Conservation (phyloP, 2,329 filamentous ascomycete species). For the Pyrenochaeta sp. region DNA sequence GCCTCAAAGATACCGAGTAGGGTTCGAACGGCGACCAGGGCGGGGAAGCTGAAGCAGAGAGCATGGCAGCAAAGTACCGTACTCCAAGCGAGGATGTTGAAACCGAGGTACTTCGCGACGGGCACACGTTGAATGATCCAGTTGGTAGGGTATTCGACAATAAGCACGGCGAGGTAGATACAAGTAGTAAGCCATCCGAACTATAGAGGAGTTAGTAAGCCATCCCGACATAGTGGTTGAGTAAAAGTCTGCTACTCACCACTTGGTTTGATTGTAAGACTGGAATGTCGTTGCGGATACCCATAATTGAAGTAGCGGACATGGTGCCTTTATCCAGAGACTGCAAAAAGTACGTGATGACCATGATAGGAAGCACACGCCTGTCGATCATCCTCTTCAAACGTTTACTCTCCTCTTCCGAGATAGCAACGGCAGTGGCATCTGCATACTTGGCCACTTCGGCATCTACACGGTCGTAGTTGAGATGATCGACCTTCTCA, state of each 20-base stretch:
- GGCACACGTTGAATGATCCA: slow-evolving; percentile 70
- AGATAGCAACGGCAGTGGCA: slow-evolving; percentile 63
- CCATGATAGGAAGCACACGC: slow-evolving; percentile 74
- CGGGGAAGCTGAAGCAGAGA: slow-evolving; percentile 66
- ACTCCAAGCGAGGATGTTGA: slow-evolving; percentile 73
- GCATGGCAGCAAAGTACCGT: slow-evolving; percentile 67
- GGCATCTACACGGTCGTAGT: slow-evolving; percentile 70
- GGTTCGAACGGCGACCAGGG: slow-evolving; percentile 68
- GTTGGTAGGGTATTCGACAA: slow-evolving; percentile 78
- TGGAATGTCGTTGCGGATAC: slow-evolving; percentile 56
- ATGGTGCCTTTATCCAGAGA: slow-evolving; percentile 74
- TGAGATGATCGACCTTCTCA: slow-evolving; percentile 61
- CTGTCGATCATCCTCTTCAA: slow-evolving; percentile 72
- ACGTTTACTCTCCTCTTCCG: slow-evolving; percentile 66
- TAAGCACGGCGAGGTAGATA: slow-evolving; percentile 75
- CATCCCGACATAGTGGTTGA: neutral
- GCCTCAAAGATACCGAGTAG: slow-evolving; percentile 77
- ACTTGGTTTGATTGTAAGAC: slow-evolving; percentile 36
- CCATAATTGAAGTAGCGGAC: slow-evolving; percentile 70
- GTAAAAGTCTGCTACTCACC: slow-evolving; percentile 23
- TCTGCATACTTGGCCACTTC: slow-evolving; percentile 76
- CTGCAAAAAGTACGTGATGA: slow-evolving; percentile 75
- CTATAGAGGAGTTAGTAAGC: slow-evolving; percentile 44
- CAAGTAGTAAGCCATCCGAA: slow-evolving; percentile 77
- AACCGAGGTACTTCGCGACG: slow-evolving; percentile 71